Conservation (phyloP, 495 filamentous ascomycete species). For the Penicillium malachiteum region DNA sequence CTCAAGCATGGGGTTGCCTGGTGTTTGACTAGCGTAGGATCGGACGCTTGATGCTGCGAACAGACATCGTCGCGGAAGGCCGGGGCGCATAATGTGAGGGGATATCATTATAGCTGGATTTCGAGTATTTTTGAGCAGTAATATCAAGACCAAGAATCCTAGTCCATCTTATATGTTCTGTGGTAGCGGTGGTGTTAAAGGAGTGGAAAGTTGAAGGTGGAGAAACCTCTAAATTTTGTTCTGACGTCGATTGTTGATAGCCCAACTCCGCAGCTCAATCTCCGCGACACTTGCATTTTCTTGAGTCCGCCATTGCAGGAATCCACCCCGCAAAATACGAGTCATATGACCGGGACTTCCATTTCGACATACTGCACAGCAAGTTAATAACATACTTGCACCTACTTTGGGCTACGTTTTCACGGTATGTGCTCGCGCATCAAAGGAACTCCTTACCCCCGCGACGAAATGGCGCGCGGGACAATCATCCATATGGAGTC, state of each 20-base stretch:
- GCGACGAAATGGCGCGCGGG: not conserved
- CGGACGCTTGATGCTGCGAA: slow-evolving; percentile 30
- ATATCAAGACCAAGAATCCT: not conserved
- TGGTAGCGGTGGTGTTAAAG: slow-evolving; percentile 4
- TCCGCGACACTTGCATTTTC: slow-evolving; percentile 16
- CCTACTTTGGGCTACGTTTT: not conserved
- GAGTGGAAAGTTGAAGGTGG: slow-evolving; percentile 10
- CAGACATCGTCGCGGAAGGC: slow-evolving; percentile 18
- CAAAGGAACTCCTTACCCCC: slow-evolving; percentile 3
- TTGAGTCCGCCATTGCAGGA: slow-evolving; percentile 10
- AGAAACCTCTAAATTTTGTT: slow-evolving; percentile 21
- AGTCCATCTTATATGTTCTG: slow-evolving; percentile 8
- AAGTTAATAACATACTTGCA: not conserved
- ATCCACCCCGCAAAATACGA: not conserved
- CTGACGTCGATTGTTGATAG: slow-evolving; percentile 38
- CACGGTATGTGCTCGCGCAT: slow-evolving; percentile 8
- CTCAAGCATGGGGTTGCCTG: slow-evolving; percentile 73
- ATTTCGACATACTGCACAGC: not conserved
- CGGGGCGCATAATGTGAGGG: slow-evolving; percentile 26
- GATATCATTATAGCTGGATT: slow-evolving; percentile 25
- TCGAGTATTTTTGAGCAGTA: not conserved
- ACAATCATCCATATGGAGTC: not conserved
- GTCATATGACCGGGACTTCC: not conserved
- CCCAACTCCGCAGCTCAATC: slow-evolving; percentile 28
- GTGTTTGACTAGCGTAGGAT: slow-evolving; percentile 71